These are phyloP conservation scores for Colletotrichum euphorbiae DNA, from an alignment of 2,329 filamentous ascomycete species.

Conservation along the genomic window DNA sequence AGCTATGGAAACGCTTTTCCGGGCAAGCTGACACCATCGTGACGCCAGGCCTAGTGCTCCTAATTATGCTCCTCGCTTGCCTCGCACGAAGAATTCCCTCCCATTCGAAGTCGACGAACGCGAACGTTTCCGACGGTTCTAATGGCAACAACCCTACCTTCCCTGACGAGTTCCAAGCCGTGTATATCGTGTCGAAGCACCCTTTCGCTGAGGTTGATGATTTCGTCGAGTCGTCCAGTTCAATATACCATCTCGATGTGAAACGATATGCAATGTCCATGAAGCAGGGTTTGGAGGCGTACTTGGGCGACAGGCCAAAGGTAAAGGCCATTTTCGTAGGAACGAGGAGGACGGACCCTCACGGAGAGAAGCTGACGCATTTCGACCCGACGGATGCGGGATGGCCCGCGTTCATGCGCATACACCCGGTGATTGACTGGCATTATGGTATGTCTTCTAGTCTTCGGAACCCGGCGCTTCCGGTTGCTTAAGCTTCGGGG, in stretches of 20 bases:
- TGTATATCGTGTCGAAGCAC: slow-evolving; percentile 88
- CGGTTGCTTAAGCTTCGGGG: not conserved
- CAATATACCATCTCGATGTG: slow-evolving; percentile 80
- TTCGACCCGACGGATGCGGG: slow-evolving; percentile 90
- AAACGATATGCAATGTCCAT: slow-evolving; percentile 82
- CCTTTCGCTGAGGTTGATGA: slow-evolving; percentile 88
- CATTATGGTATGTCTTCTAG: slow-evolving; percentile 70
- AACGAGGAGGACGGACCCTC: slow-evolving; percentile 90
- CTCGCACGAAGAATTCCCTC: slow-evolving; percentile 55
- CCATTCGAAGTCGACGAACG: slow-evolving; percentile 42
- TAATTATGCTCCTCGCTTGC: slow-evolving; percentile 84
- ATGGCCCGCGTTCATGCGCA: slow-evolving; percentile 92
- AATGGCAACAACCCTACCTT: slow-evolving; percentile 43
- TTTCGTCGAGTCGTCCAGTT: slow-evolving; percentile 78
- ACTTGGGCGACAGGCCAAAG: slow-evolving; percentile 71
- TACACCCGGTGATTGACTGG: slow-evolving; percentile 98
- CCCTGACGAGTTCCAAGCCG: slow-evolving; percentile 72
- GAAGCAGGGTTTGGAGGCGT: slow-evolving; percentile 82
- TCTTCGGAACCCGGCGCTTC: not conserved
- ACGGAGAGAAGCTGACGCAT: slow-evolving; percentile 80
- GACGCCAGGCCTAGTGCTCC: slow-evolving; percentile 74
- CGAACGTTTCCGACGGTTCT: slow-evolving; percentile 30
- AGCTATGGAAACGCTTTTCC: not conserved
- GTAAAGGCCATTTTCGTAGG: slow-evolving; percentile 88
- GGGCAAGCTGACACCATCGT: not conserved